Evolutionary conservation across 768 basidiomycete genomes (phyloP).

Genomic region (Leccinum variicolor): DNA sequence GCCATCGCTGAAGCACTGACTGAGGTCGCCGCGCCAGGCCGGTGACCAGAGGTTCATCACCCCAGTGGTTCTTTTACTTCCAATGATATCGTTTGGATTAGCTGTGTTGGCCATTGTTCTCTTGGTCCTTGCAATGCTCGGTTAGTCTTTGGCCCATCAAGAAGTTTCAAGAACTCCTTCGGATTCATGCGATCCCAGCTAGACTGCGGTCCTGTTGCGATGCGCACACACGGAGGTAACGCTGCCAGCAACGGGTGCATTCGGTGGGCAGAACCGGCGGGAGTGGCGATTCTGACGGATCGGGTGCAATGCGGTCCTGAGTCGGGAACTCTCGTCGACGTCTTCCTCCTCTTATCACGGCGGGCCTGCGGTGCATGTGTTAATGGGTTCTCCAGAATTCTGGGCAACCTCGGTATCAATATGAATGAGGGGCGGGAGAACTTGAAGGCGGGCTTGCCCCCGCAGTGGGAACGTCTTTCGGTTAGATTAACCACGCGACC

Average conservation of each 20-base stretch:
- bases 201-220: constrained; percentile 11
- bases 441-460: background rate
- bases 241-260: background rate
- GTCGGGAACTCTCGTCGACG: background rate
- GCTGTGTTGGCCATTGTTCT: background rate
- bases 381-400: background rate
- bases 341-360: background rate
- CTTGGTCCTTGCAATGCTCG: background rate
- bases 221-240: background rate
- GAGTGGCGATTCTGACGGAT: background rate
- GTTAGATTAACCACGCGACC: background rate
- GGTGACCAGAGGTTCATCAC: background rate
- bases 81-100: background rate
- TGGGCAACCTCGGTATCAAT: background rate
- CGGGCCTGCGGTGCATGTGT: background rate
- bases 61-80: background rate
- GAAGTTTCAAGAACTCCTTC: background rate
- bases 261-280: background rate
- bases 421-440: background rate
- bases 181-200: constrained; percentile 11
- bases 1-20: background rate
- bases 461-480: background rate
- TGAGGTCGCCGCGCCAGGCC: background rate
- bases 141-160: background rate
- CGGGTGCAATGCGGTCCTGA: constrained; percentile 1